These are phyloP conservation scores for Batkoa obscura DNA, from an alignment of 371 early-diverging fungal species.

Conservation along the genomic window DNA sequence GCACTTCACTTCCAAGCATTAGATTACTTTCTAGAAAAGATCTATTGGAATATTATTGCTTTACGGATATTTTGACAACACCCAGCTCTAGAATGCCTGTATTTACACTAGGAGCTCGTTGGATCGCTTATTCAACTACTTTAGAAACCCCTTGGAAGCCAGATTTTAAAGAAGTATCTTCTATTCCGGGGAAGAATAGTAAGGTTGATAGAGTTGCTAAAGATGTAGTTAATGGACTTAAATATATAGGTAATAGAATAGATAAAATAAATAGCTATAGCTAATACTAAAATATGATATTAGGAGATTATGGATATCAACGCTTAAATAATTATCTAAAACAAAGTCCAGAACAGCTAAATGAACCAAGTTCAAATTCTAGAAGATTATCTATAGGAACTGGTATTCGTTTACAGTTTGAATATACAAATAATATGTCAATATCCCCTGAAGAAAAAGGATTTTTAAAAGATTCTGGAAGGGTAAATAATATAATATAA, in stretches of 20 bases:
- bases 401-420: background rate
- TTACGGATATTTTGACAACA: conserved; percentile 26
- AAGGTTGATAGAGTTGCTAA: conserved; percentile 26
- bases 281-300: too few relatives aligned
- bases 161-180: conserved; percentile 6
- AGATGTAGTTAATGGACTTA: conserved; percentile 51
- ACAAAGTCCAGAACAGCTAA: background rate
- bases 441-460: background rate
- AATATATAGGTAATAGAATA: conserved; percentile 25
- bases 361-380: background rate
- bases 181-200: background rate
- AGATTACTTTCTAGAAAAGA: conserved; percentile 19
- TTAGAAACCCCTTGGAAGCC: conserved; percentile 12
- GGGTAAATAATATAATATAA: background rate
- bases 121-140: conserved; percentile 40
- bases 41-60: conserved; percentile 10
- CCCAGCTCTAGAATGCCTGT: conserved; percentile 17
- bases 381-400: background rate
- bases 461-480: background rate
- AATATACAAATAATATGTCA: background rate
- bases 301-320: conserved; percentile 5
- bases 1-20: conserved; percentile 17
- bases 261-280: background rate
- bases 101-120: conserved; percentile 34
- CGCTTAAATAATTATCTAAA: conserved; percentile 1